Conservation (phyloP, 805 yeast species). For the Suhomyces prunicola region DNA sequence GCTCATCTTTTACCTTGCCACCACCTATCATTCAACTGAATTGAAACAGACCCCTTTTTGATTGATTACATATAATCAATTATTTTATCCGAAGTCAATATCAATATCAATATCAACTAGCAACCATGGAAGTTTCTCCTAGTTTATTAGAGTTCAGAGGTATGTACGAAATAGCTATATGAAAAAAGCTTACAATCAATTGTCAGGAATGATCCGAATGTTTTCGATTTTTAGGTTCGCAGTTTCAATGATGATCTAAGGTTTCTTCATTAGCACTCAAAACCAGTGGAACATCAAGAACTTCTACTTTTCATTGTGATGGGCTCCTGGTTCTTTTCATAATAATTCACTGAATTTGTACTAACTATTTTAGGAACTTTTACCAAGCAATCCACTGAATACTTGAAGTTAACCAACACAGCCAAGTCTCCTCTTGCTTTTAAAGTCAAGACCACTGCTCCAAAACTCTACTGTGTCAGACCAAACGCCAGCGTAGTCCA, state of each 20-base stretch:
- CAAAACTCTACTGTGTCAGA: conserved; percentile 91
- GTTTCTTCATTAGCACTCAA: too few species aligned
- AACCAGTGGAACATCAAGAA: too few species aligned
- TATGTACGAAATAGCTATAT: conserved; percentile 39
- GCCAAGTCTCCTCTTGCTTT: conserved; percentile 66
- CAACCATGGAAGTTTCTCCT: conserved; percentile 68
- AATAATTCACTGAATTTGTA: background rate
- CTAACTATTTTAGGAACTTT: conserved; percentile 58
- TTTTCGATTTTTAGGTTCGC: too few species aligned
- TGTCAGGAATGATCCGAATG: too few species aligned
- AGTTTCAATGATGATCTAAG: too few species aligned
- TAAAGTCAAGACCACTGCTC: conserved; percentile 98
- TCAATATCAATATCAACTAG: background rate
- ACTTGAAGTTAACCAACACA: conserved; percentile 53
- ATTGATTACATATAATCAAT: background rate
- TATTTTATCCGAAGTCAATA: background rate
- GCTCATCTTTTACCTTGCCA: background rate
- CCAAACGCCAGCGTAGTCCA: conserved; percentile 83
- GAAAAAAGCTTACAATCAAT: too few species aligned
- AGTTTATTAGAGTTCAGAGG: conserved; percentile 71
- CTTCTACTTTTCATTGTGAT: too few species aligned
- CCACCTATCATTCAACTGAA: background rate
- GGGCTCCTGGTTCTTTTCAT: too few species aligned
- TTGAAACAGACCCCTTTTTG: background rate
- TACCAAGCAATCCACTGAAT: conserved; percentile 65